Evolutionary conservation across 495 filamentous ascomycete species (phyloP).

Genomic region (Aspergillus egyptiacus): DNA sequence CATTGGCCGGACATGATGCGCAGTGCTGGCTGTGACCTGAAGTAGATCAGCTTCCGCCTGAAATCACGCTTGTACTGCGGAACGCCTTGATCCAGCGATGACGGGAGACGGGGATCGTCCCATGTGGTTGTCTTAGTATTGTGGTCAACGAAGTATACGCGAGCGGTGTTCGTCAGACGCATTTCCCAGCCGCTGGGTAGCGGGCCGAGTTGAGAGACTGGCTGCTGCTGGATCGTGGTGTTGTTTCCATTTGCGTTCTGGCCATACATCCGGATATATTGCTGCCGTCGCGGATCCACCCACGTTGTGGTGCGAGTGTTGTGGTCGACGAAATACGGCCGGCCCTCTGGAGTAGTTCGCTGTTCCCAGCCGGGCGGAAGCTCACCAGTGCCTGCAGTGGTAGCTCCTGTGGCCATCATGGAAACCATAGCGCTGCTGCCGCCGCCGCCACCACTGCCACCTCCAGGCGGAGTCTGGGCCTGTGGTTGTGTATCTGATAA

Average conservation of each 20-base stretch:
- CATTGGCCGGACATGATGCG: conserved; percentile 94
- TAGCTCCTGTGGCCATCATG: conserved; percentile 92
- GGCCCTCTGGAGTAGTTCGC: conserved; percentile 86
- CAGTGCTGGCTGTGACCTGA: conserved; percentile 94
- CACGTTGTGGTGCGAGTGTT: conserved; percentile 98
- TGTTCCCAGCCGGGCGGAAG: conserved; percentile 96
- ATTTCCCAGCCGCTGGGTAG: conserved; percentile 98
- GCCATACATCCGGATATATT: conserved; percentile 97
- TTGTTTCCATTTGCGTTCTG: conserved; percentile 69
- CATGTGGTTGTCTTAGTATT: conserved; percentile 99
- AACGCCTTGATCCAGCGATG: conserved; percentile 95
- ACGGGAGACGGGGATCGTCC: conserved; percentile 94
- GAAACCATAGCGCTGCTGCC: conserved; percentile 56
- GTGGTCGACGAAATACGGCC: conserved; percentile 98
- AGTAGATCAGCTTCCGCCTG: conserved; percentile 95
- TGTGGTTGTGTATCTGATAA: conserved; percentile 58
- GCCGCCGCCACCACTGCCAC: conserved; percentile 31
- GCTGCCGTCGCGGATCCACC: conserved; percentile 97
- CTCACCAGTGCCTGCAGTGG: conserved; percentile 90
- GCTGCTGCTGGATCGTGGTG: conserved; percentile 88
- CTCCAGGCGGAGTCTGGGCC: conserved; percentile 42
- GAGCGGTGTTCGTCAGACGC: conserved; percentile 94
- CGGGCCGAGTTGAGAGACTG: conserved; percentile 95
- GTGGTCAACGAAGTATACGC: conserved; percentile 98
- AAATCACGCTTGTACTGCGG: conserved; percentile 99